These are phyloP conservation scores for Albugo laibachii DNA, from an alignment of 352 stramenopile genomes.

Conservation along the genomic window DNA sequence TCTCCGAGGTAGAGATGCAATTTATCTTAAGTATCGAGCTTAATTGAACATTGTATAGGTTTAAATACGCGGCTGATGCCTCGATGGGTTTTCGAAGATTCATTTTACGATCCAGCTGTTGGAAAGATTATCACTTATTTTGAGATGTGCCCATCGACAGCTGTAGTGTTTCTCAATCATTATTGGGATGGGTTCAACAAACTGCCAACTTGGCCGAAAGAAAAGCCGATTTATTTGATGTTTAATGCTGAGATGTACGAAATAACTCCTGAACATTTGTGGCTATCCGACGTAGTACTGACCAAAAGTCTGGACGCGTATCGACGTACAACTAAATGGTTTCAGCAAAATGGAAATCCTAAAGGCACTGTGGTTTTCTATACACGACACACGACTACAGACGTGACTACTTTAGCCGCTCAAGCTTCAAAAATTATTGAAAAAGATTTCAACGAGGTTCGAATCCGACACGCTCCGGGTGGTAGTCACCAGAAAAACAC, in stretches of 20 bases:
- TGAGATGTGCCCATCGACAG: slow-evolving; percentile 27
- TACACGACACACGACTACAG: slow-evolving; percentile 32
- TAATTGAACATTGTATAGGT: slow-evolving; percentile 5
- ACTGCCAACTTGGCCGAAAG: slow-evolving; percentile 7
- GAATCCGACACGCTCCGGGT: slow-evolving; percentile 26
- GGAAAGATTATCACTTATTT: slow-evolving; percentile 21
- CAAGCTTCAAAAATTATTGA: slow-evolving; percentile 4
- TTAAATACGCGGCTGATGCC: slow-evolving; percentile 23
- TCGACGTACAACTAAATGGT: slow-evolving; percentile 22
- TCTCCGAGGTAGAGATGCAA: slow-evolving; percentile 20
- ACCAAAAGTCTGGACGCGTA: slow-evolving; percentile 33
- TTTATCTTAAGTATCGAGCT: no score
- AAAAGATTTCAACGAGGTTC: slow-evolving; percentile 24
- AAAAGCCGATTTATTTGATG: slow-evolving; percentile 18
- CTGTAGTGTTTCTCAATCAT: slow-evolving; percentile 37
- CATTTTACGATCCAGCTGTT: slow-evolving; percentile 13
- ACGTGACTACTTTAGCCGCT: slow-evolving; percentile 23
- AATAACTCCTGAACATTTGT: slow-evolving; percentile 20
- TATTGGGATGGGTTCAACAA: slow-evolving; percentile 18
- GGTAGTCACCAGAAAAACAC: slow-evolving; percentile 40
- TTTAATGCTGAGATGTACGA: slow-evolving; percentile 20
- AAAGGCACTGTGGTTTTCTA: slow-evolving; percentile 25
- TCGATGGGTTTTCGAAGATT: slow-evolving; percentile 18
- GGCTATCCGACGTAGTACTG: slow-evolving; percentile 24
- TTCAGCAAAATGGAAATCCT: slow-evolving; percentile 29